Percentiles rank a stretch among this genome's conserved stretches.
Evolutionary conservation across 352 stramenopile genomes (phyloP).

Genomic region (Phytophthora ramorum): DNA sequence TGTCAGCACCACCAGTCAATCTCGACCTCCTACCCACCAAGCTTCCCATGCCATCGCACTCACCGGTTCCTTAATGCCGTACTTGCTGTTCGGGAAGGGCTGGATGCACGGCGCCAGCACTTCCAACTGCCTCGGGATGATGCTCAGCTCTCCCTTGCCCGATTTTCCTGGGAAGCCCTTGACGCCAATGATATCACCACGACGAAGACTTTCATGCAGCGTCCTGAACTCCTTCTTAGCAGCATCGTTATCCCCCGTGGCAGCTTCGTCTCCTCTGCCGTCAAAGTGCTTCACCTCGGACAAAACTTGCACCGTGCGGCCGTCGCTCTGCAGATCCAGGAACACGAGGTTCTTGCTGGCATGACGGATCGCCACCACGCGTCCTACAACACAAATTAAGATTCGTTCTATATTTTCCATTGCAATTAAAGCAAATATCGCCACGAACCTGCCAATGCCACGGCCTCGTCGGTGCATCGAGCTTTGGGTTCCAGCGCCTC

Average conservation of each 20-base stretch:
- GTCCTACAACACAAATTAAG: slow-evolving; percentile 37
- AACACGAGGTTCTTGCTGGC: slow-evolving; percentile 89
- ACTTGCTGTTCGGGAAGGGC: slow-evolving; percentile 92
- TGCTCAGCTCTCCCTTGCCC: slow-evolving; percentile 84
- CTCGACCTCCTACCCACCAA: background rate
- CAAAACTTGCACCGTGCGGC: slow-evolving; percentile 74
- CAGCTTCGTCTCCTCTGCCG: slow-evolving; percentile 35
- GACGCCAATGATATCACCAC: slow-evolving; percentile 82
- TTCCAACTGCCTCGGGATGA: slow-evolving; percentile 85
- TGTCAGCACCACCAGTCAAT: slow-evolving; percentile 73
- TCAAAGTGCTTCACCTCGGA: slow-evolving; percentile 81
- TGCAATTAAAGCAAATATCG: background rate
- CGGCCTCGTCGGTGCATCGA: slow-evolving; percentile 55
- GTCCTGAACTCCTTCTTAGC: slow-evolving; percentile 61
- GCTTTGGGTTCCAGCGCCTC: slow-evolving; percentile 58
- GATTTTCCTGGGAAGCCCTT: slow-evolving; percentile 84
- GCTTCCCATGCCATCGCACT: slow-evolving; percentile 3
- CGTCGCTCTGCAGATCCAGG: slow-evolving; percentile 74
- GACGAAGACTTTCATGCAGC: slow-evolving; percentile 76
- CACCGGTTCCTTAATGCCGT: slow-evolving; percentile 92
- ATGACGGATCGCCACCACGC: slow-evolving; percentile 78
- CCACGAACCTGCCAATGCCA: slow-evolving; percentile 60
- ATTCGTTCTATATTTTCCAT: background rate
- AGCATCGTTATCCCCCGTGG: slow-evolving; percentile 33
- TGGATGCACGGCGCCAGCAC: slow-evolving; percentile 96